Evolutionary conservation across 345 rosid genomes (phyloP), one percentile per base, ranked within the genome.

Genomic region (Alliaria petiolata): DNA sequence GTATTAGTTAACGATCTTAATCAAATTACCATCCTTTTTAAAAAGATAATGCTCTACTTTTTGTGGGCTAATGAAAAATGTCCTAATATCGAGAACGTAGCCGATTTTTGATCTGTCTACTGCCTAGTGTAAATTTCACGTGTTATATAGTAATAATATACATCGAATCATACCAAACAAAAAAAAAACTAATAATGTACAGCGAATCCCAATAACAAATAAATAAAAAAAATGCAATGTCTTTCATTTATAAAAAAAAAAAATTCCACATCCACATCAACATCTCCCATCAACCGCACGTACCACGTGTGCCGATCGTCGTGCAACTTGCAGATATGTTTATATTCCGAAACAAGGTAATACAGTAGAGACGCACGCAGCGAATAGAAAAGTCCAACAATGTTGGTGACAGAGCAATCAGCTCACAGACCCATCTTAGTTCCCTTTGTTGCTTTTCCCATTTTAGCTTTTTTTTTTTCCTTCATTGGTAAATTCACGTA

Each of bases 271-370:
- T 74, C 72, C 33, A 50, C 78, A 59, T 66, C 72, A 74, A 74
- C 3, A 35, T 50, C 72, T 74, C 40, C 12, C 33, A 74, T 74
- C 62, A 22, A 74, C 62, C 62, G 68, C 56, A 59, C 78, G 78
- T 67, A 44, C 73, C 73, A 60, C 73, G 78, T 74, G 78, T 74
- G 68, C 60, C 34, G 72, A 43, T 66, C 78, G 22, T 66, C 78
- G 78, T 74, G 78, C 72, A 66, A 74, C 72, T 66, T 74, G 78
- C 36, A 38, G 44, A 38, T 47, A 8, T 35, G n/a, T 56, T 47
- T n/a, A 39, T 52, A 49, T 60, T 60, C 51, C 43, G 6, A 57
- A 68, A 20, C 51, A 50, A 30, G 34, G 57, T 36, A 42, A n/a
- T 19, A 42, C 26, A 44, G 43, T 75, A 60, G 43, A 75, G 16